Evolutionary conservation across 129 eudicot genomes (phyloP), one percentile per base, ranked within the genome.

Genomic region (Apium graveolens): DNA sequence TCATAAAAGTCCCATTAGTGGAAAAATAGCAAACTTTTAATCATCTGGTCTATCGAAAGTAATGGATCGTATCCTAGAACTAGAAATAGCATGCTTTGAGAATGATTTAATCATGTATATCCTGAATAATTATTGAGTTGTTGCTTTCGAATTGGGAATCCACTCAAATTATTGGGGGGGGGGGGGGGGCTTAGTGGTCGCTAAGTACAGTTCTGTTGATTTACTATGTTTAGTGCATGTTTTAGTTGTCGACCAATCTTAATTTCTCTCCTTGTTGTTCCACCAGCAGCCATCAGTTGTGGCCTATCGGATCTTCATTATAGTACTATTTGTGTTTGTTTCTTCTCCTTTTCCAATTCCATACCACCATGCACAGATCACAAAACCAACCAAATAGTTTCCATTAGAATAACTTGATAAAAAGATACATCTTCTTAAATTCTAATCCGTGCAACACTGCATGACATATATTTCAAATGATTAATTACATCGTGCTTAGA

Each of bases 71-170:
- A 38, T 69, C 43, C 74, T 69, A 32, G 74, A 69, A 69, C 74
- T 69, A 32, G 74, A 69, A 69, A 69, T 35, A 38, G 74, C 43
- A 35, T 69, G 74, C 44, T 69, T 68, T 55, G 48, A 21, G n/a
- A 16, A 39, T 37, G 57, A 78, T 5, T 60, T 60, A 29, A 29
- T 32, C 72, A 32, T 55, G 80, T 48, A 24, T 39, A 62, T 39
- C 73, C 80, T 57, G 17, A 39, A 41, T 27, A 53, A 45, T 45
- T 24, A 39, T 51, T 63, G 80, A 42, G 57, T 77, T 39, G 73
- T 60, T 77, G 80, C 80, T 77, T 41, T 77, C 80, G 42, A 77
- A 77, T 42, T 62, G 55, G 80, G 32, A 38, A 51, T 77, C 73
- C 80, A 75, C 79, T 74, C 76, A 66, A 9, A 17, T 24, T 48